Evolutionary conservation across 805 yeast species (phyloP), one percentile per base, ranked within the genome.

Genomic region (Metschnikowia lochheadii): DNA sequence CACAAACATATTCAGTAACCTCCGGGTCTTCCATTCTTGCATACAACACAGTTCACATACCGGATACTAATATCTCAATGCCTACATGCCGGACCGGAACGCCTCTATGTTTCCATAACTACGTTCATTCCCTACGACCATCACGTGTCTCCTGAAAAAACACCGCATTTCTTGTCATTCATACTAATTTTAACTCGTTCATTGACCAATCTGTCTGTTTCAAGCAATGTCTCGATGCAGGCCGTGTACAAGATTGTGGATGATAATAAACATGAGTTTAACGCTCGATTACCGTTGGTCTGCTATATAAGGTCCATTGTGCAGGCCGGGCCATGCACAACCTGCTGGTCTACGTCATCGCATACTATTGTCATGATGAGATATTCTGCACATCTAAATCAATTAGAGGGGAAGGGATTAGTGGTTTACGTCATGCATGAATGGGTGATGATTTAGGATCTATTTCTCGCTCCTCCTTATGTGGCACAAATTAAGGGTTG

Each of bases 251-350:
- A 15, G 38, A 17, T 10, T 11, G 14, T 15, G 20, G 20, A 10
- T 15, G 11, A 10, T n/a, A 5, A 35, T 35, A 35, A 13, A 34
- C 17, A 15, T 8, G 11, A 10, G 11, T 3, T 11, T 41, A n/a
- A 43, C 32, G 46, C 46, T 21, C n/a, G 11, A 43, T 43, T 43
- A 43, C 46, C 38, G 37, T 18, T 31, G 18, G 37, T 20, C 31
- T 32, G 46, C 38, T 18, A 33, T n/a, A 31, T 18, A 20, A 33
- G 32, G 17, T 17, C 20, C 40, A 14, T 15, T 44, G 21, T 35
- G 40, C 47, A 21, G 38, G 47, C 2, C 21, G 26, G 15, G 14
- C 3, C 21, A 26, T 43, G 32, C 32, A 8, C 13, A 34, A 14
- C 33, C 39, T 33, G 46, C n/a, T 6, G 26, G n/a, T n/a, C 32